phyloP scores from a whole-genome alignment of 2,329 filamentous ascomycete genomes.

The Penicillium sp. region DNA sequence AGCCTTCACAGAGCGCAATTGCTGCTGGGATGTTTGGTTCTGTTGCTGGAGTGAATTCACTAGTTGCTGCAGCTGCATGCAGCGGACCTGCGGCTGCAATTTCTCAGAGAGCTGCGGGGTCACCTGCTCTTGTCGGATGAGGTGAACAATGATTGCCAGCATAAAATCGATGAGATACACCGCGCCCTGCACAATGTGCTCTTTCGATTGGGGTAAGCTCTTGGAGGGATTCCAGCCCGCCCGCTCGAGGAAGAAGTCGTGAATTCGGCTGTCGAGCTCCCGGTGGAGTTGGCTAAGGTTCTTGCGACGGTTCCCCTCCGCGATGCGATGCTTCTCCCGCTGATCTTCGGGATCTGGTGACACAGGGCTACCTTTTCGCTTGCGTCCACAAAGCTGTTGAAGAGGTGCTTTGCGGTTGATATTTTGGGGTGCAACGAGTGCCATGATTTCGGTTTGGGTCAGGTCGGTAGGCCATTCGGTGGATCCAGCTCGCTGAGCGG shows the following conservation, averaged over 20 bases:
- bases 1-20: constrained; percentile 30
- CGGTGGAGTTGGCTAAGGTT: constrained; percentile 37
- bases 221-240: constrained; percentile 39
- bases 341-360: constrained; percentile 33
- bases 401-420: constrained; percentile 36
- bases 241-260: constrained; percentile 35
- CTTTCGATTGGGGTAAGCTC: constrained; percentile 37
- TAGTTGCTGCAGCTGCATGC: constrained; percentile 36
- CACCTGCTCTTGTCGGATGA: constrained; percentile 33
- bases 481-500: constrained; percentile 22
- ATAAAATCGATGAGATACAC: constrained; percentile 37
- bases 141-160: constrained; percentile 31
- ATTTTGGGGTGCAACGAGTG: constrained; percentile 31
- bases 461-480: constrained; percentile 32
- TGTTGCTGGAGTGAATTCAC: constrained; percentile 33
- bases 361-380: constrained; percentile 32
- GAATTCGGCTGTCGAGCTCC: constrained; percentile 33
- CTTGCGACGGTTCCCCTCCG: constrained; percentile 37
- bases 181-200: constrained; percentile 36
- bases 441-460: constrained; percentile 29
- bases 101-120: constrained; percentile 33
- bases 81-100: constrained; percentile 34
- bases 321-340: constrained; percentile 37
- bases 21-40: constrained; percentile 30
- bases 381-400: constrained; percentile 36